A percentile compares a stretch with the other conserved stretches of the same genome.
phyloP scores from a whole-genome alignment of 2,329 filamentous ascomycete species.

The Pseudogymnoascus sp. region DNA sequence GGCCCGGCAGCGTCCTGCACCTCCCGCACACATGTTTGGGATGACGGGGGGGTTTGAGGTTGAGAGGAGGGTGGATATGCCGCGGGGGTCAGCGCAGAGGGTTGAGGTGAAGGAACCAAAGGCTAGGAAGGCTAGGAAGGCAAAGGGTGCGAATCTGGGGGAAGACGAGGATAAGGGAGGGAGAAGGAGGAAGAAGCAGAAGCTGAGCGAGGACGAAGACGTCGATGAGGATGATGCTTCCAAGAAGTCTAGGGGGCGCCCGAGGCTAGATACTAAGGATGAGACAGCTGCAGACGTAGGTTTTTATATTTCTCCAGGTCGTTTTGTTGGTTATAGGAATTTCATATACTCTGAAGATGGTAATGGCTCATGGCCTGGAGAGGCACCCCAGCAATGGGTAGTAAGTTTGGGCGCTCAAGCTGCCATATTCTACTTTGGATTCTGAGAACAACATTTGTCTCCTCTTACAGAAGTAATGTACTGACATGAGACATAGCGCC shows the following conservation, averaged over 20 bases:
- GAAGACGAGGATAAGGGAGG: constrained; percentile 18
- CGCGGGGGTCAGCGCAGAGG: background rate
- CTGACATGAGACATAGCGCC: constrained; percentile 44
- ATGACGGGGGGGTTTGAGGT: constrained; percentile 11
- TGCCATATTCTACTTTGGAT: background rate
- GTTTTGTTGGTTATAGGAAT: constrained; percentile 6
- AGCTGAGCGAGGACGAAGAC: constrained; percentile 24
- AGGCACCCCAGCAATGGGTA: background rate
- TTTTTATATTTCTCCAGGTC: constrained; percentile 23
- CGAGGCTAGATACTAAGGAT: constrained; percentile 67
- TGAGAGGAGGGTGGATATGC: background rate
- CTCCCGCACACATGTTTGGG: constrained; percentile 21
- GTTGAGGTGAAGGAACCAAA: background rate
- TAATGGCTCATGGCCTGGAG: background rate
- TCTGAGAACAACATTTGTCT: background rate
- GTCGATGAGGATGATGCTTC: constrained; percentile 38
- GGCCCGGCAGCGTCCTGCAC: constrained; percentile 11
- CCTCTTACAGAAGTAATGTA: background rate
- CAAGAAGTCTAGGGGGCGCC: constrained; percentile 62
- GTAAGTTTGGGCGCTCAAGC: background rate
- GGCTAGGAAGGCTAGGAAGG: constrained; percentile 4
- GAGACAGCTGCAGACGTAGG: constrained; percentile 71
- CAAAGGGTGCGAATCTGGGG: constrained; percentile 14
- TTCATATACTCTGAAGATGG: constrained; percentile 6
- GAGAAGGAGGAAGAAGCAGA: constrained; percentile 28